A percentile compares a stretch with the other conserved stretches of the same genome.
Conservation (phyloP, 2,329 filamentous ascomycete genomes). For the Xylariaceae sp. region DNA sequence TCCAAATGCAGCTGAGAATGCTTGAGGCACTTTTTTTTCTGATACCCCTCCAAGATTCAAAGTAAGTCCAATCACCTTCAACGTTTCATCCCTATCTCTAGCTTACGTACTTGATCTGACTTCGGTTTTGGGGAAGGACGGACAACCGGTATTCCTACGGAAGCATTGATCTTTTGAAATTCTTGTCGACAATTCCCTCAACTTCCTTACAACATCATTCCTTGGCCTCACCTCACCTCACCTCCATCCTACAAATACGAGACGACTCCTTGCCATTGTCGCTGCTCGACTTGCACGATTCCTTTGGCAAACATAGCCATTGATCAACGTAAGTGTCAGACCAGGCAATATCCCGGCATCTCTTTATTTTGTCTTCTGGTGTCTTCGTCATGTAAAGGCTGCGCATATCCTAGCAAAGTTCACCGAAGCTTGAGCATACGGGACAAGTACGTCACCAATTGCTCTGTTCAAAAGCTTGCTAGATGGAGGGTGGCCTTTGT, state of each 20-base stretch:
- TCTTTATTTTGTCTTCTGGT: background rate
- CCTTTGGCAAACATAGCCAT: too few species aligned
- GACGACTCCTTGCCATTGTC: background rate
- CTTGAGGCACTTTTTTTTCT: conserved; percentile 27
- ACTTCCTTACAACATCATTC: background rate
- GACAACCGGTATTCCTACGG: conserved; percentile 8
- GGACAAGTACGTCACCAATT: too few species aligned
- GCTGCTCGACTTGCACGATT: background rate
- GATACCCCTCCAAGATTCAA: background rate
- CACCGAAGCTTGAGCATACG: background rate
- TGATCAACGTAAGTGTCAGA: background rate
- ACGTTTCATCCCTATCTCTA: background rate
- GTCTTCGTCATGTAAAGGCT: background rate
- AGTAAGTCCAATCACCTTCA: too few species aligned
- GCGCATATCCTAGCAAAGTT: background rate
- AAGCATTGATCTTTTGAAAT: conserved; percentile 11
- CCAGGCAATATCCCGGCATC: background rate
- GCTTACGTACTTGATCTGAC: conserved; percentile 6
- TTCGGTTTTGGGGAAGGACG: conserved; percentile 9
- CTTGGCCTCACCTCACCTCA: background rate
- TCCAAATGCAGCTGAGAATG: background rate
- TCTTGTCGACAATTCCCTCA: conserved; percentile 26
- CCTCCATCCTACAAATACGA: background rate
- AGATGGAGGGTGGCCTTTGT: too few species aligned
- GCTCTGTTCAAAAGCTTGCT: too few species aligned